Evolutionary conservation across 257 asterid species (phyloP), one percentile per base, ranked within the genome.

Genomic region (Nyctanthes arbortristis): DNA sequence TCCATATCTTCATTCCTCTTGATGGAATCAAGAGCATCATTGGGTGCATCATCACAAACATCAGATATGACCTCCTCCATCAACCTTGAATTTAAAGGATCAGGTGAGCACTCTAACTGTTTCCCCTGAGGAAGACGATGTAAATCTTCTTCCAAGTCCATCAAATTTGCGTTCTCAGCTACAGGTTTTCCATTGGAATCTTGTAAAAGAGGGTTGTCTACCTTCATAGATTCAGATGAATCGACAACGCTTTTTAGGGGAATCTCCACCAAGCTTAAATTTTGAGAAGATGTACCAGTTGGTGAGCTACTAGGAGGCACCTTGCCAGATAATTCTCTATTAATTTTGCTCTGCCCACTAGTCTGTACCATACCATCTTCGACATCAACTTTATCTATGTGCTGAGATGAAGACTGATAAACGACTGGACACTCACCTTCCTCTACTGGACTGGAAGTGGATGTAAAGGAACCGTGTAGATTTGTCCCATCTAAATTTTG

Each of bases 1-100:
- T 71, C 84, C 85, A 83, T 81, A 45, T 80, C 79, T 60, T 82
- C 84, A 67, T 81, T 76, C 72, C 77, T 80, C 78, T 78, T 74
- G 1, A 31, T 65, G 66, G 75, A 39, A 57, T 74, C 59, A 63
- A 57, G 56, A 63, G 68, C 73, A 60, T 31, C 65, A 29, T 62
- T 74, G 22, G 73, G 77, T 71, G 70, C 73, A 71, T 80, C 82
- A 22, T 62, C 80, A 69, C 72, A 67, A 73, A 60, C 73, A 58
- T 76, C 83, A 69, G 82, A 67, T 67, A 71, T 66, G 52, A 65
- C 78, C 12, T 54, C 86, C 71, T 69, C 68, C 49, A 65, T 68
- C 24, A 74, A 49, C 20, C 63, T 62, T 13, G 72, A 66, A 68
- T 65, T 79, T 62, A 79, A 49, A 63, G 34, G 80, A 73, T 78